Percentiles rank a stretch among this genome's conserved stretches.
phyloP scores from a whole-genome alignment of 2,329 filamentous ascomycete species.

The Oidium heveae region DNA sequence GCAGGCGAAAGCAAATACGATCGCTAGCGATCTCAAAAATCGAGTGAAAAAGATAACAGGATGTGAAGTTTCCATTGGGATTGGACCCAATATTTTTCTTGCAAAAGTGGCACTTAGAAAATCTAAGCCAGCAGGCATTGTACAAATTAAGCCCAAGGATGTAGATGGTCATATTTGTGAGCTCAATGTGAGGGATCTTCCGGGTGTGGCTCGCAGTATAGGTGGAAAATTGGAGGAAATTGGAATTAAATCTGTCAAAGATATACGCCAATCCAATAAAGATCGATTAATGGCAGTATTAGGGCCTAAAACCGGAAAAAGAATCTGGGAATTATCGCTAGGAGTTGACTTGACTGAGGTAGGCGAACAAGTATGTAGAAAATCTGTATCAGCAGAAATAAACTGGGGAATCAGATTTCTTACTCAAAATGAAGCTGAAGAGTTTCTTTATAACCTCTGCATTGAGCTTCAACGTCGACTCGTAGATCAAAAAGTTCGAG shows the following conservation, averaged over 20 bases:
- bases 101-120: slow-evolving; percentile 78
- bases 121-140: slow-evolving; percentile 85
- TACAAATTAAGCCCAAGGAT: slow-evolving; percentile 62
- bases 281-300: slow-evolving; percentile 49
- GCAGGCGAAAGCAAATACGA: slow-evolving; percentile 49
- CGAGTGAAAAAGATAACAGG: slow-evolving; percentile 50
- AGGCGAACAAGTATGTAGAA: slow-evolving; percentile 61
- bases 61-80: slow-evolving; percentile 78
- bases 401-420: slow-evolving; percentile 96
- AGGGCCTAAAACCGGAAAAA: slow-evolving; percentile 81
- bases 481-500: slow-evolving; percentile 62
- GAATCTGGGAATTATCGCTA: slow-evolving; percentile 68
- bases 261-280: slow-evolving; percentile 51
- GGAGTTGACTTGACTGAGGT: slow-evolving; percentile 74
- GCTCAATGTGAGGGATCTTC: slow-evolving; percentile 56
- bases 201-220: slow-evolving; percentile 81
- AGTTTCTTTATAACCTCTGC: slow-evolving; percentile 67
- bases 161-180: slow-evolving; percentile 52
- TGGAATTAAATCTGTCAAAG: slow-evolving; percentile 57
- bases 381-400: slow-evolving; percentile 90
- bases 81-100: slow-evolving; percentile 70
- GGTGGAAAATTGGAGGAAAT: slow-evolving; percentile 71
- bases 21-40: slow-evolving; percentile 41
- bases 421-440: slow-evolving; percentile 74
- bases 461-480: slow-evolving; percentile 63